phyloP scores from a whole-genome alignment of 768 basidiomycete species.

The Artomyces pyxidatus region DNA sequence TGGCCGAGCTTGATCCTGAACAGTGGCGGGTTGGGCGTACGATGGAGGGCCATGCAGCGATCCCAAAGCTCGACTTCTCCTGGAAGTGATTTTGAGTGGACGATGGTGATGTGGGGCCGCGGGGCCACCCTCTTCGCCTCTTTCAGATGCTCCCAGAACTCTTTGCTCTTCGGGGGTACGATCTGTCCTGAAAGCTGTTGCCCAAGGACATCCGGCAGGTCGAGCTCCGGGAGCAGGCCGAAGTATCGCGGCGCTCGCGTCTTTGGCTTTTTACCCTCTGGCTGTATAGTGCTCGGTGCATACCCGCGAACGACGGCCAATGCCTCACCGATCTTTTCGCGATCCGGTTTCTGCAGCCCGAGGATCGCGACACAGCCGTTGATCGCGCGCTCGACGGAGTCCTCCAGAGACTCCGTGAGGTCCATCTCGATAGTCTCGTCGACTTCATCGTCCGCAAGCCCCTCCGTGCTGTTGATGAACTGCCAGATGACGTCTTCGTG shows the following conservation, averaged over 20 bases:
- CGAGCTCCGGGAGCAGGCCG: constrained; percentile 67
- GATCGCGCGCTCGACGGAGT: constrained; percentile 50
- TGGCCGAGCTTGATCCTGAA: constrained; percentile 55
- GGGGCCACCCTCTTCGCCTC: constrained; percentile 37
- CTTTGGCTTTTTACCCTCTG: constrained; percentile 27
- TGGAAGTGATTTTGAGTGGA: constrained; percentile 51
- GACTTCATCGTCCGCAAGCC: constrained; percentile 54
- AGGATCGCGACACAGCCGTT: constrained; percentile 49
- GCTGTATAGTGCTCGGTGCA: constrained; percentile 23
- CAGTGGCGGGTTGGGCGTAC: constrained; percentile 33
- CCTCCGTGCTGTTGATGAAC: constrained; percentile 62
- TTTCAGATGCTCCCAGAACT: constrained; percentile 45
- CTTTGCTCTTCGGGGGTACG: constrained; percentile 22
- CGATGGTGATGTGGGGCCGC: constrained; percentile 81
- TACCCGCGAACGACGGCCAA: constrained; percentile 37
- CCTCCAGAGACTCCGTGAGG: constrained; percentile 44
- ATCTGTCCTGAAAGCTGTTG: constrained; percentile 29
- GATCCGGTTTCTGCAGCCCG: constrained; percentile 41
- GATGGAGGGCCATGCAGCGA: constrained; percentile 38
- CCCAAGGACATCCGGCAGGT: constrained; percentile 43
- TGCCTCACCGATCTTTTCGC: constrained; percentile 48
- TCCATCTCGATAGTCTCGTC: constrained; percentile 65
- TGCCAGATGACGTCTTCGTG: constrained; percentile 81
- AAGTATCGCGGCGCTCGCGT: constrained; percentile 55
- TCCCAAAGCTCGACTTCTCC: constrained; percentile 36